phyloP scores from a whole-genome alignment of 805 yeast genomes.

The Yarrowia sp. region DNA sequence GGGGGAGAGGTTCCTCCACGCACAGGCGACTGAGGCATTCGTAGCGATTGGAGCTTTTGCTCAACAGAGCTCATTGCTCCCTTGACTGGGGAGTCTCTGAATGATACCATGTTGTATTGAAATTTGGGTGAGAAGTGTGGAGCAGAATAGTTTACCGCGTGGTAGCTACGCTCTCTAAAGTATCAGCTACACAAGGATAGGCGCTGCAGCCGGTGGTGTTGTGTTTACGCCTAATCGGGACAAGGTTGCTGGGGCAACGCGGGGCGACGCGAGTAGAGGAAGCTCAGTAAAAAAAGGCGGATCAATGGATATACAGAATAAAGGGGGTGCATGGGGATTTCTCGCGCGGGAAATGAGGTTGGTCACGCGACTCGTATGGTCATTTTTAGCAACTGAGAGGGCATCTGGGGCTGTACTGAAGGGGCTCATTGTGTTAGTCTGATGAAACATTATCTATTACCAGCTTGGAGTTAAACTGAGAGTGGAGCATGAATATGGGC shows the following conservation, averaged over 20 bases:
- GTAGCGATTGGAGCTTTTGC: conserved; percentile 19
- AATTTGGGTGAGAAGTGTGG: not conserved
- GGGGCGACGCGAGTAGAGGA: not conserved
- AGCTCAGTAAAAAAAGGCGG: not conserved
- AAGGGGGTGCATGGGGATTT: not conserved
- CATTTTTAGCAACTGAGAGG: not conserved
- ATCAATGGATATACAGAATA: not conserved
- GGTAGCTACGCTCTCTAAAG: not conserved
- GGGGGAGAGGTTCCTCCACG: not conserved
- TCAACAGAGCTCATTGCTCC: conserved; percentile 24
- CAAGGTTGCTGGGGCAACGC: conserved; percentile 16
- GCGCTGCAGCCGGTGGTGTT: not conserved
- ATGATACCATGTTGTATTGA: conserved; percentile 4
- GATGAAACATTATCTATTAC: not conserved
- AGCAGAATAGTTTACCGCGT: not conserved
- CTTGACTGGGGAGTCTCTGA: conserved; percentile 17
- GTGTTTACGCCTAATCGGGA: conserved; percentile 17
- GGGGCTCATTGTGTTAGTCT: not conserved
- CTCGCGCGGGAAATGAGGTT: no score
- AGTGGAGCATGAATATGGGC: not conserved
- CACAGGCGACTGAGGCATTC: conserved; percentile 23
- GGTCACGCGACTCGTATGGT: no score
- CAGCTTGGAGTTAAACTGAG: not conserved
- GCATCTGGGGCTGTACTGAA: not conserved
- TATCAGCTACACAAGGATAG: not conserved